Evolutionary conservation across 179 eudicot species (phyloP).

Genomic region (Beta lomatogona): DNA sequence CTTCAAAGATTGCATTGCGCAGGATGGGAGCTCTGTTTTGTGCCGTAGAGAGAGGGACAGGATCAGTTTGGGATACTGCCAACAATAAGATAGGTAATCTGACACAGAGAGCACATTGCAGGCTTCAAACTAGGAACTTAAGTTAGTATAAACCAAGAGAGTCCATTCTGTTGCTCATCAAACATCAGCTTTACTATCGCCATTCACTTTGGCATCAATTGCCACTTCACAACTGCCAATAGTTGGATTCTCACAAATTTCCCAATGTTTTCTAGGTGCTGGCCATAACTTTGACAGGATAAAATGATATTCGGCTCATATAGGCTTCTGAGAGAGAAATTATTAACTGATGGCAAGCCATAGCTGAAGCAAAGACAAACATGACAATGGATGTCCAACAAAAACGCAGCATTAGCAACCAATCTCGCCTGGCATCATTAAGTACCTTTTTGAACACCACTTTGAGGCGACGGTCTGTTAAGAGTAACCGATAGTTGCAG

Average conservation of each 20-base stretch:
- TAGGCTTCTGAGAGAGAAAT: slow-evolving; percentile 47
- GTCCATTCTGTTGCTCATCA: neutral
- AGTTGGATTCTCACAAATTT: neutral
- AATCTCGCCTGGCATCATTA: slow-evolving; percentile 62
- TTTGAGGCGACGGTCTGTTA: slow-evolving; percentile 73
- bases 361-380: slow-evolving; percentile 51
- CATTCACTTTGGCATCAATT: neutral
- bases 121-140: neutral
- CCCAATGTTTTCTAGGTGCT: slow-evolving; percentile 15
- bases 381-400: slow-evolving; percentile 51
- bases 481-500: slow-evolving; percentile 46
- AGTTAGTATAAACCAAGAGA: neutral
- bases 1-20: too few species aligned
- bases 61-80: too few species aligned
- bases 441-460: slow-evolving; percentile 60
- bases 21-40: too few species aligned
- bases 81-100: too few species aligned
- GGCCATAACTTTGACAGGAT: slow-evolving; percentile 43
- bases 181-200: neutral
- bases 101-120: neutral
- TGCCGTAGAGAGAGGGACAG: too few species aligned
- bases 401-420: slow-evolving; percentile 53
- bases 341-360: slow-evolving; percentile 66
- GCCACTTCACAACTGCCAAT: neutral
- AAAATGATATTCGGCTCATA: slow-evolving; percentile 45